Conservation (phyloP, 2,329 filamentous ascomycete species). For the Elsinoe perseae region DNA sequence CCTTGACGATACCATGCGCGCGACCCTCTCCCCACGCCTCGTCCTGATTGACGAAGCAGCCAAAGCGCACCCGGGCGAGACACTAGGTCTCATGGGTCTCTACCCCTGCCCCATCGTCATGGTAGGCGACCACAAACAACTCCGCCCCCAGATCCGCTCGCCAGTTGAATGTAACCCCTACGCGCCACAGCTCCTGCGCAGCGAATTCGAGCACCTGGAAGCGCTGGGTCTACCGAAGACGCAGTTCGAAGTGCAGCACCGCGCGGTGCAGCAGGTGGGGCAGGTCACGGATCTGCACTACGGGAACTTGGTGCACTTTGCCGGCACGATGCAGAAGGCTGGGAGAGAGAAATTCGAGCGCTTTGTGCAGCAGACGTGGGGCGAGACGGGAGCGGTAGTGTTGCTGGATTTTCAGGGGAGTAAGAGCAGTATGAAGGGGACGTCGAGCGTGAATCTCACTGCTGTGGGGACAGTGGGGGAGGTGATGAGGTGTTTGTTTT, state of each 20-base stretch:
- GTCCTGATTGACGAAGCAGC: neutral
- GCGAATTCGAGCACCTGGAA: neutral
- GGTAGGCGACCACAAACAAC: constrained; percentile 1
- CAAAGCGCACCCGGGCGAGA: neutral
- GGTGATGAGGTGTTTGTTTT: neutral
- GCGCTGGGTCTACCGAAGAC: neutral
- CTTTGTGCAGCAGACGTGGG: neutral
- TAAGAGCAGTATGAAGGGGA: neutral
- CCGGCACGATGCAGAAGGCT: neutral
- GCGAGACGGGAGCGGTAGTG: neutral
- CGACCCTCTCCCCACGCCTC: neutral
- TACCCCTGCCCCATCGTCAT: neutral
- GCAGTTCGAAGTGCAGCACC: neutral
- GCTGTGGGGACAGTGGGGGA: neutral
- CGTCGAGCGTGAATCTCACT: neutral
- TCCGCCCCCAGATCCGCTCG: neutral
- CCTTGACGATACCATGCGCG: neutral
- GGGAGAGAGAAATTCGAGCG: neutral
- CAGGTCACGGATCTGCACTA: neutral
- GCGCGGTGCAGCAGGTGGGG: neutral
- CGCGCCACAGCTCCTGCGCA: neutral
- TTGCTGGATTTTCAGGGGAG: neutral
- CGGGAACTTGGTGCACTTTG: neutral
- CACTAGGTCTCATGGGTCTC: neutral
- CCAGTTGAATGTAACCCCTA: neutral